Base-by-base conservation (phyloP, 352 stramenopile genomes). In the Phytophthora pseudosyringae region DNA sequence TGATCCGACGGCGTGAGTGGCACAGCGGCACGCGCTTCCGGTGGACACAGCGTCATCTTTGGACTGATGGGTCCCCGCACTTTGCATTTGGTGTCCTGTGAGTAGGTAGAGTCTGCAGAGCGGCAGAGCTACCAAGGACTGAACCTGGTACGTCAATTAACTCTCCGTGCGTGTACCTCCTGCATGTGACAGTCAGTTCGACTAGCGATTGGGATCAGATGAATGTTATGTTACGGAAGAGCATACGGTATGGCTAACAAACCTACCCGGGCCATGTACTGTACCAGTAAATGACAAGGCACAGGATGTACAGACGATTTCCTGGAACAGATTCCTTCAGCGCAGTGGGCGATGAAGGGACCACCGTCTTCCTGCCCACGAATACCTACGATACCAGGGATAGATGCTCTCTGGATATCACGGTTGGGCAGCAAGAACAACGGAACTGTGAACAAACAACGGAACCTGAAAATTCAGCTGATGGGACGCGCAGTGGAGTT, bases 341-440 rank as follows among this genome's bases (percentile, higher is more conserved):
- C 33, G 11, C 47, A 16, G 48, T 74, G 54, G 78, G 79, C 53
- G 75, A 85, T 53, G 75, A 85, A 54, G 43, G 78, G 35, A 73
- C 69, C 55, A 68, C 75, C 51, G 83, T 78, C 52, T 72, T 83
- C 48, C 59, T 80, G 41, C 68, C 73, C 36, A 63, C 55, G 31
- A 67, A 82, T 29, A 51, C 69, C 25, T 68, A 53, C 45, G 76
- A 86, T 32, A 75, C 60, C 45, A 82, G 76, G 76, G 81, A 83
- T 31, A 67, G 71, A 33, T 78, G 83, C 40, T 78, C 72, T 11
- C 59, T 83, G n/a, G 72, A 69, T 31, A 83, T 83, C 49, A 63
- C 52, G 5, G 62, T 78, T 35, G 75, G 82, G 46, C 58, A 77
- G 25, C 26, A 64, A 38, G 35, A 64, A 38, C 50, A 63, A 46